These are phyloP conservation scores for Pyrenopolyporus hunteri DNA, from an alignment of 495 filamentous ascomycete genomes.

Conservation along the genomic window DNA sequence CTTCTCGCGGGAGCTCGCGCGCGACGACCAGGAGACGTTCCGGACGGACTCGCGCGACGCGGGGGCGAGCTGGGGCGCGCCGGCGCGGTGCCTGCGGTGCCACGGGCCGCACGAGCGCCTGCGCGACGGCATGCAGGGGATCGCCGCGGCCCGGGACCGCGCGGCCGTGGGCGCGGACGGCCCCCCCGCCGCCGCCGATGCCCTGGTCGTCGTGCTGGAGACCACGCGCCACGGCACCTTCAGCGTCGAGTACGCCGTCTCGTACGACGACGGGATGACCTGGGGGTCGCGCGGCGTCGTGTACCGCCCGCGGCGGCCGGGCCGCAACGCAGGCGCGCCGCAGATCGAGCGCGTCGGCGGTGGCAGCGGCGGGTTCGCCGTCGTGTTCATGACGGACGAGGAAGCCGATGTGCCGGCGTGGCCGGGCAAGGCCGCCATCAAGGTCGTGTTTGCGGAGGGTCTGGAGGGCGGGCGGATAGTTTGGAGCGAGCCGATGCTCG, in stretches of 20 bases:
- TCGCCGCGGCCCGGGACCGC: constrained; percentile 10
- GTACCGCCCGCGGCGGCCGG: constrained; percentile 48
- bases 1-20: constrained; percentile 53
- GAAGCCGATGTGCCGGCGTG: constrained; percentile 43
- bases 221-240: constrained; percentile 58
- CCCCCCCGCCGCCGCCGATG: constrained; percentile 18
- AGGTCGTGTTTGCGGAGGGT: constrained; percentile 37
- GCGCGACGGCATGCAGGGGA: constrained; percentile 61
- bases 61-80: constrained; percentile 57
- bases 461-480: constrained; percentile 22
- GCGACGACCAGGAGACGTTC: constrained; percentile 63
- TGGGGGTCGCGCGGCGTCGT: constrained; percentile 62
- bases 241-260: constrained; percentile 60
- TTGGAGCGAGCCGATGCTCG: constrained; percentile 27
- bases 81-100: constrained; percentile 37
- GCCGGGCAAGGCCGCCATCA: constrained; percentile 41
- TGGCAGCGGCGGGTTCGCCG: constrained; percentile 58
- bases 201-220: constrained; percentile 65
- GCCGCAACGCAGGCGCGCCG: constrained; percentile 61
- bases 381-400: constrained; percentile 68
- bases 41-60: constrained; percentile 60
- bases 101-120: constrained; percentile 42
- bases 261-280: constrained; percentile 61
- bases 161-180: constrained; percentile 39
- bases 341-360: constrained; percentile 62